Base-by-base conservation (phyloP, 495 filamentous ascomycete species). In the Darksidea phi region DNA sequence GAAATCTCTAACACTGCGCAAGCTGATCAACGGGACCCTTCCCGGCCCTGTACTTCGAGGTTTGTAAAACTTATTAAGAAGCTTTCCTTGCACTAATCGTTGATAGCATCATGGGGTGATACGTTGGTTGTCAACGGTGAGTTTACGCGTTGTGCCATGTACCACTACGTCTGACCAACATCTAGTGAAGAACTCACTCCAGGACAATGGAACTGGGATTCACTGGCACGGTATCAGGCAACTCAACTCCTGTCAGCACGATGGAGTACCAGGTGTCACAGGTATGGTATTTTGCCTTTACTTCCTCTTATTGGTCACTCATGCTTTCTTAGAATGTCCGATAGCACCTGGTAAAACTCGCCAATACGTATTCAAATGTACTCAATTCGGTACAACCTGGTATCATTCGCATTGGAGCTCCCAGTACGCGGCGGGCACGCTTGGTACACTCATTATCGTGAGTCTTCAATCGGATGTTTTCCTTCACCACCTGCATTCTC, bases 191-290 rank as follows among this genome's bases (percentile, higher is more conserved):
- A 76, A 74, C 54, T 56, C 50, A 0, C 37, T 76, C 25, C 53
- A 71, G 25, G 43, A 74, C 53, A 75, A 75, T 54, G 73, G 73
- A 17, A 74, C 72, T n/a, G 57, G 57, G 6, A 73, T 74, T 21
- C 73, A 76, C 47, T 74, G 70, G 70, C 73, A 76, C 54, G 73
- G 73, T 23, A 57, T 76, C 18, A 51, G 73, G 10, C 72, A 74
- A 54, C 56, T 71, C 20, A 59, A 68, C 48, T 66, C 54, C 20
- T 67, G 61, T 50, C 47, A 50, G 13, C 37, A 71, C 25, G 73
- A 76, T 37, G 73, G 73, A 28, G 68, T 71, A 0, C 70, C 70
- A 25, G 73, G 73, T 24, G 51, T 74, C 12, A 75, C 73, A 6
- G 69, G 72, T 70, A 61, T 57, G 28, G 11, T 47, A 32, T 10